These are phyloP conservation scores for Periconia digitata DNA, from an alignment of 2,329 filamentous ascomycete genomes.

Conservation along the genomic window DNA sequence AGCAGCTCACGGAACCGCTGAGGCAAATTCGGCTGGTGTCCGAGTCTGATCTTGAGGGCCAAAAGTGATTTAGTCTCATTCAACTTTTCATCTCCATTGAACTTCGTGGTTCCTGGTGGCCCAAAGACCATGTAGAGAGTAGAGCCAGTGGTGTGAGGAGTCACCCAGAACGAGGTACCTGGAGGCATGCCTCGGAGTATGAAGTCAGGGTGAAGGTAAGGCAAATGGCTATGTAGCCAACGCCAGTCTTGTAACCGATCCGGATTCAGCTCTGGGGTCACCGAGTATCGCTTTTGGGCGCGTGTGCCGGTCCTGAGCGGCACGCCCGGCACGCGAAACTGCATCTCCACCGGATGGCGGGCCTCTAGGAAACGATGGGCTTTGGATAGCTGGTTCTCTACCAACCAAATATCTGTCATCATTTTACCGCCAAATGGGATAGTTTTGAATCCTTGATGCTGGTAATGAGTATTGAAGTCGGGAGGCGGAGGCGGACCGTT, in stretches of 20 bases:
- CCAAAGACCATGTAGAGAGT: slow-evolving; percentile 29
- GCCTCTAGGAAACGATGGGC: slow-evolving; percentile 25
- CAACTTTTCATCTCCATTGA: neutral
- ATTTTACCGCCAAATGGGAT: too few relatives aligned
- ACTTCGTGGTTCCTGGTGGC: neutral
- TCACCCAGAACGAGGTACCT: slow-evolving; percentile 18
- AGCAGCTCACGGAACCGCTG: slow-evolving; percentile 8
- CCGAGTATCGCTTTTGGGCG: slow-evolving; percentile 6
- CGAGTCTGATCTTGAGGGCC: slow-evolving; percentile 18
- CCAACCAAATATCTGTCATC: too few relatives aligned
- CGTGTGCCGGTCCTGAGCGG: slow-evolving; percentile 5
- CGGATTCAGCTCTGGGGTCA: neutral
- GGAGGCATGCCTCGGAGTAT: slow-evolving; percentile 33
- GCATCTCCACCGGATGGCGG: slow-evolving; percentile 26
- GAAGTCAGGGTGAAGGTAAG: slow-evolving; percentile 34
- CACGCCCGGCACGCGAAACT: slow-evolving; percentile 3
- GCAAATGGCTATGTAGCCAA: slow-evolving; percentile 28
- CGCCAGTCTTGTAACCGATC: slow-evolving; percentile 10
- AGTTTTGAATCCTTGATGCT: too few relatives aligned
- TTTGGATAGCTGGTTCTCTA: too few relatives aligned
- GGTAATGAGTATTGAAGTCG: too few relatives aligned
- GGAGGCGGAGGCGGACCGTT: too few relatives aligned
- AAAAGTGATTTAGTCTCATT: slow-evolving; percentile 16
- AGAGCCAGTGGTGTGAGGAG: slow-evolving; percentile 25
- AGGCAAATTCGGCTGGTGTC: slow-evolving; percentile 15